These are phyloP conservation scores for Hansenula anomala DNA, from an alignment of 1,139 yeast genomes.

Conservation along the genomic window DNA sequence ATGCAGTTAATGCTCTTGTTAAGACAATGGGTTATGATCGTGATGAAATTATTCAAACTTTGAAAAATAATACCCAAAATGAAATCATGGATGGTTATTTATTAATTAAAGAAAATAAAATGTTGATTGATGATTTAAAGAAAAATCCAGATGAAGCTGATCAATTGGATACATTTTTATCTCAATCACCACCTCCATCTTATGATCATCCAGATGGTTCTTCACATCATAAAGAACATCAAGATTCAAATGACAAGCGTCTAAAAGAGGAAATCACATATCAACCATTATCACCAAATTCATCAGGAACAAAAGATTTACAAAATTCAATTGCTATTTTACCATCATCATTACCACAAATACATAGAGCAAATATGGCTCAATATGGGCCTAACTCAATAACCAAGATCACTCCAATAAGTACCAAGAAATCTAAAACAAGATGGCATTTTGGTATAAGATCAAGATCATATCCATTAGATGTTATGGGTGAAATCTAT, in stretches of 20 bases:
- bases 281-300: slow-evolving; percentile 26
- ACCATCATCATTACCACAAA: slow-evolving; percentile 91
- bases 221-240: slow-evolving; percentile 8
- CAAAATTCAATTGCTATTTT: slow-evolving; percentile 75
- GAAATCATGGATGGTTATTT: slow-evolving; percentile 92
- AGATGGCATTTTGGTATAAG: slow-evolving; percentile 99
- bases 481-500: slow-evolving; percentile 98
- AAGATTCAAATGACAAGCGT: slow-evolving; percentile 6
- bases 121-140: slow-evolving; percentile 61
- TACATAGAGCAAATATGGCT: slow-evolving; percentile 90
- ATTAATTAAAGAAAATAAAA: slow-evolving; percentile 79
- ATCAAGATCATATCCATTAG: slow-evolving; percentile 92
- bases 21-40: slow-evolving; percentile 91
- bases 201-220: slow-evolving; percentile 10
- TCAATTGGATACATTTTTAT: slow-evolving; percentile 46
- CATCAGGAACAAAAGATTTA: slow-evolving; percentile 25
- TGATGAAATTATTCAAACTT: slow-evolving; percentile 79
- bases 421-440: slow-evolving; percentile 82
- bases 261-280: slow-evolving; percentile 20
- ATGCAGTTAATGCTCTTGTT: slow-evolving; percentile 71
- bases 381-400: slow-evolving; percentile 42
- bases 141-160: slow-evolving; percentile 39
- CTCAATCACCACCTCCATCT: slow-evolving; percentile 46
- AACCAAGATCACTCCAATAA: slow-evolving; percentile 65
- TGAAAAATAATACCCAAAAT: slow-evolving; percentile 50